These are phyloP conservation scores for Tephrocybe sp. DNA, from an alignment of 768 basidiomycete species.

Conservation along the genomic window DNA sequence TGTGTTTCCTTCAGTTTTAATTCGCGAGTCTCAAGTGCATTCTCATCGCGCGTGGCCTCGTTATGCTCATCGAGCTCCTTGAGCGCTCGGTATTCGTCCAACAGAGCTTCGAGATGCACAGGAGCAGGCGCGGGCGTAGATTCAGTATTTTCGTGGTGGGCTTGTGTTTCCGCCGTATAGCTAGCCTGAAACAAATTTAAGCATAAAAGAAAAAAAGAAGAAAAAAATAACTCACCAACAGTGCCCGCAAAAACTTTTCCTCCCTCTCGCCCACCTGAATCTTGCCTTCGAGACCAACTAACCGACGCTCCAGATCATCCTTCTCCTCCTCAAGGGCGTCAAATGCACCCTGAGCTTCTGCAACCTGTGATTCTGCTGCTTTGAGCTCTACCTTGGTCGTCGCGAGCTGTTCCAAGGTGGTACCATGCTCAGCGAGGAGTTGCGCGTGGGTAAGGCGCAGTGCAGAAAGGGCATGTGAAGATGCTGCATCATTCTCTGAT, in stretches of 20 bases:
- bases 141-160: neutral
- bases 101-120: constrained; percentile 4
- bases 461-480: constrained; percentile 51
- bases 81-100: neutral
- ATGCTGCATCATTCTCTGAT: constrained; percentile 38
- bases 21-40: neutral
- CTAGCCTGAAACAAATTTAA: constrained; percentile 4
- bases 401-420: constrained; percentile 48
- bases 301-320: constrained; percentile 2
- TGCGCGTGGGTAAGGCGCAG: constrained; percentile 64
- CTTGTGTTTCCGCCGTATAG: constrained; percentile 10
- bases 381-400: constrained; percentile 35
- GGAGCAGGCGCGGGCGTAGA: neutral
- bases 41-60: neutral
- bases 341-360: constrained; percentile 19
- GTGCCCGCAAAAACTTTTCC: constrained; percentile 8
- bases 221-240: constrained; percentile 4
- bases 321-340: constrained; percentile 13
- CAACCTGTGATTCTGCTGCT: constrained; percentile 34
- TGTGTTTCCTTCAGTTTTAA: neutral
- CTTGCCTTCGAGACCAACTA: constrained; percentile 1
- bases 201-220: neutral
- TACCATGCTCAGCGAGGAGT: constrained; percentile 68
- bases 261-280: constrained; percentile 1
- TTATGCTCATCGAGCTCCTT: neutral